phyloP scores from a whole-genome alignment of 208 protist genomes.

The Acanthamoeba triangularis region DNA sequence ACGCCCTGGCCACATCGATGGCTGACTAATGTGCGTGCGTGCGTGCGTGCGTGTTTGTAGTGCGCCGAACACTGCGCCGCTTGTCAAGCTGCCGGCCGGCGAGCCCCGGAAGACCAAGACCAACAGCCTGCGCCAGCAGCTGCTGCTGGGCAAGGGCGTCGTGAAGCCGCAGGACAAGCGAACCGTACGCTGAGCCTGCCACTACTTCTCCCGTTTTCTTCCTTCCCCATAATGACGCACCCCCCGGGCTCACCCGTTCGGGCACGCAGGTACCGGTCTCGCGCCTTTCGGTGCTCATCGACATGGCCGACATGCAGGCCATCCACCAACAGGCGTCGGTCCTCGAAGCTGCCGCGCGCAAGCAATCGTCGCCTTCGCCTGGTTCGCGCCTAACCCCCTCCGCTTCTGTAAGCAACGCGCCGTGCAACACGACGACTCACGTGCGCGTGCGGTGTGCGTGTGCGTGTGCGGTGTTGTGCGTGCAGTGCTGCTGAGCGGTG shows the following conservation, averaged over 20 bases:
- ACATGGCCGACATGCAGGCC: not conserved
- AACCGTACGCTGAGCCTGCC: not conserved
- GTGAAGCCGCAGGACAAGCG: constrained; percentile 24
- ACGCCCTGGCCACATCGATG: too few species aligned
- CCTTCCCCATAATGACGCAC: not conserved
- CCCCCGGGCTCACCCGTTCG: not conserved
- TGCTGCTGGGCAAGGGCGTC: constrained; percentile 16
- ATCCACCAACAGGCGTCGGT: not conserved
- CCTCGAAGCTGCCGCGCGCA: not conserved
- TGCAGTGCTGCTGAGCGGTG: not conserved
- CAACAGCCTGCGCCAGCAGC: constrained; percentile 21
- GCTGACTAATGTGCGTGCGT: not conserved
- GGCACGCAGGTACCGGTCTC: constrained; percentile 13
- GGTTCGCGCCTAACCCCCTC: not conserved
- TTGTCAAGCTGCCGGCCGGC: not conserved
- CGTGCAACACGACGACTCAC: not conserved
- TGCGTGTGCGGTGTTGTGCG: not conserved
- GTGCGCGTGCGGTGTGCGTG: not conserved
- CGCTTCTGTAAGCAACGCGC: not conserved
- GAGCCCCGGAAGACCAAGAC: not conserved
- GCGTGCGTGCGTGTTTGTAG: not conserved
- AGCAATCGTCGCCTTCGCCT: not conserved
- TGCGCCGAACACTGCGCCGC: not conserved
- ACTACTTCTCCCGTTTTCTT: not conserved
- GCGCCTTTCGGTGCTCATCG: constrained; percentile 25